Base-by-base conservation (phyloP, 139 green algal genomes). In the Diplosphaera chodatii region DNA sequence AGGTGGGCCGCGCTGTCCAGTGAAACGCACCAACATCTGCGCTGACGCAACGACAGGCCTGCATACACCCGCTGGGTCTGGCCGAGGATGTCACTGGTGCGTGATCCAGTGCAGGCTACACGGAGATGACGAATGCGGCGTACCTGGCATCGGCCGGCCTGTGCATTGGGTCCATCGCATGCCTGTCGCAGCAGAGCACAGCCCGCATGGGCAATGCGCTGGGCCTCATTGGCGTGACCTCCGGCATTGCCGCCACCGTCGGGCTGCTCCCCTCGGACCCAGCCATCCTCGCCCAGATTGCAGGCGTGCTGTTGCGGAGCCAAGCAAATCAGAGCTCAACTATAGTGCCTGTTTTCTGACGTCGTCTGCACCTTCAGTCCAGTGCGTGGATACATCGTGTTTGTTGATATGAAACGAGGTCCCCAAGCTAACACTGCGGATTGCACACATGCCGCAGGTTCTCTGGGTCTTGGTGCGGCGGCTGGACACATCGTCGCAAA, bases 161-260 rank as follows among this genome's bases (percentile, higher is more conserved):
- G 29, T 97, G 91, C 86, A 96, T 96, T 62, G 87, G 84, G 59
- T 85, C 91, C 72, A 96, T 97, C 32, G 89, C 76, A 10, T 92
- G 88, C 78, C 84, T 97, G 68, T 71, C 88, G 68, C 82, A 87
- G 68, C 91, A 97, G 83, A 71, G 73, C 32, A 91, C 85, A 15
- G 91, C 91, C 0, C 78, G 88, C 55, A 76, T 89, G 0, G 91
- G 91, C 40, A 97, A 96, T 68, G 70, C 85, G 6, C 80, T 96
- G 63, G 91, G 91, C 27, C 75, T 93, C 65, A 83, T 90, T 1
- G 91, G 91, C 22, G 91, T 97, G 33, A 65, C 65, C 28, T 73
- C 70, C 23, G 91, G 91, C 59, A 69, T 97, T 29, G 84, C 78
- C 23, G 88, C 89, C 29, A 92, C 90, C 10, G 73, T 93, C 63